These are phyloP conservation scores for Sedum album DNA, from an alignment of 164 flowering plant genomes.

Conservation along the genomic window DNA sequence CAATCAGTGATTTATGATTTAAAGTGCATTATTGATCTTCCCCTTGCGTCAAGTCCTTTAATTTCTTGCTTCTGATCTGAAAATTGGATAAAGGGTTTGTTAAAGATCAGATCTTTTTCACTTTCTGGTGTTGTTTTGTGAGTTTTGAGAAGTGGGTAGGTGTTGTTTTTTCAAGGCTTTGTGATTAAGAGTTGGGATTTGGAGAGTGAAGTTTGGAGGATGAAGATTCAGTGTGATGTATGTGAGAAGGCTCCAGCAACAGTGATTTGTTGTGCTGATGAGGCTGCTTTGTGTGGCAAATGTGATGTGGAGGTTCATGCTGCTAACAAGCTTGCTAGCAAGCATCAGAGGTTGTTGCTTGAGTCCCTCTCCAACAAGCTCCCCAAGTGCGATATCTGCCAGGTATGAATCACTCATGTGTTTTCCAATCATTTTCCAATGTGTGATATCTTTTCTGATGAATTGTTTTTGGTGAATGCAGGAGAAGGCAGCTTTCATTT, in stretches of 20 bases:
- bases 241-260: slow-evolving; percentile 93
- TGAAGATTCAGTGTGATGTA: slow-evolving; percentile 97
- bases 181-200: too few species aligned
- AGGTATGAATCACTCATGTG: too few species aligned
- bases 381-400: too few species aligned
- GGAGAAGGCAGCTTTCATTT: too few species aligned
- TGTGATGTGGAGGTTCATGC: slow-evolving; percentile 90
- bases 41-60: not conserved
- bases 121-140: too few species aligned
- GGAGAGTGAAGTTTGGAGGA: too few species aligned
- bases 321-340: slow-evolving; percentile 96
- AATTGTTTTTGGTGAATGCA: slow-evolving; percentile 39
- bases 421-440: too few species aligned
- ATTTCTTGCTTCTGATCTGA: not conserved
- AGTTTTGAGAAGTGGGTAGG: too few species aligned
- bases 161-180: too few species aligned
- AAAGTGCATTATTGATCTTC: not conserved
- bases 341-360: slow-evolving; percentile 80
- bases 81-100: not conserved
- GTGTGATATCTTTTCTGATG: too few species aligned
- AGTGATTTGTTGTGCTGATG: slow-evolving; percentile 95
- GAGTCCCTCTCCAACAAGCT: too few species aligned
- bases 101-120: not conserved
- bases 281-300: slow-evolving; percentile 83
- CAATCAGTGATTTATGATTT: not conserved